Percentiles rank a stretch among this genome's conserved stretches.
These are phyloP conservation scores for Penicillium corylophilum DNA, from an alignment of 2,329 filamentous ascomycete genomes.

Conservation along the genomic window DNA sequence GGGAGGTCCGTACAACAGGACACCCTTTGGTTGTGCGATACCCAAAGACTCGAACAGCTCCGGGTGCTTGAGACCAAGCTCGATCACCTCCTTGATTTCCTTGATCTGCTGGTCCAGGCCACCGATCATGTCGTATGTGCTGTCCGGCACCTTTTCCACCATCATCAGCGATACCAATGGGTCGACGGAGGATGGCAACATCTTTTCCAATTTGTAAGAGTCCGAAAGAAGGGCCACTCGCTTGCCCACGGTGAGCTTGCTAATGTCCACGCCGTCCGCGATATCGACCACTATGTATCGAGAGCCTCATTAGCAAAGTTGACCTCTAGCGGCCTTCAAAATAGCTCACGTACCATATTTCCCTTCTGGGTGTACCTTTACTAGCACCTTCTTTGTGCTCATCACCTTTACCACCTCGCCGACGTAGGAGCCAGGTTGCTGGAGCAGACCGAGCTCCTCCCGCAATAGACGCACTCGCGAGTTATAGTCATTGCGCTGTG, in stretches of 20 bases:
- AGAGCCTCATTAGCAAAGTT: neutral
- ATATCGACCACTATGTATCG: slow-evolving; percentile 79
- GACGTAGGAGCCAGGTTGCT: slow-evolving; percentile 97
- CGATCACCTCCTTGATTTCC: slow-evolving; percentile 99
- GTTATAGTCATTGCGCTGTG: slow-evolving; percentile 99
- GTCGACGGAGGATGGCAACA: slow-evolving; percentile 96
- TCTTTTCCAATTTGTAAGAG: slow-evolving; percentile 98
- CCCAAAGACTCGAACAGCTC: slow-evolving; percentile 99
- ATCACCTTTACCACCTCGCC: slow-evolving; percentile 99
- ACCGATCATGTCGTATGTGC: slow-evolving; percentile 99
- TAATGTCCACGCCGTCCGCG: slow-evolving; percentile 87
- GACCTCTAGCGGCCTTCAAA: neutral
- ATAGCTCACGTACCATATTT: slow-evolving; percentile 79
- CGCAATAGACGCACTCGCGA: slow-evolving; percentile 90
- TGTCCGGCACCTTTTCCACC: slow-evolving; percentile 99
- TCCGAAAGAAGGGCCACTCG: slow-evolving; percentile 95
- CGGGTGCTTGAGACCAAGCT: slow-evolving; percentile 95
- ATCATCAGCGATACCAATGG: slow-evolving; percentile 99
- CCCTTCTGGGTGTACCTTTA: slow-evolving; percentile 98
- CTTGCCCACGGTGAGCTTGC: slow-evolving; percentile 95
- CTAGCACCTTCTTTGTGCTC: slow-evolving; percentile 98
- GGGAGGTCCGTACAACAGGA: slow-evolving; percentile 91
- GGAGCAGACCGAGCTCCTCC: slow-evolving; percentile 91
- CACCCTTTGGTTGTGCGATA: slow-evolving; percentile 97
- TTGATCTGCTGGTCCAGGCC: slow-evolving; percentile 99